These are phyloP conservation scores for Euphrasia arctica DNA, from an alignment of 305 asterid genomes.

Conservation along the genomic window DNA sequence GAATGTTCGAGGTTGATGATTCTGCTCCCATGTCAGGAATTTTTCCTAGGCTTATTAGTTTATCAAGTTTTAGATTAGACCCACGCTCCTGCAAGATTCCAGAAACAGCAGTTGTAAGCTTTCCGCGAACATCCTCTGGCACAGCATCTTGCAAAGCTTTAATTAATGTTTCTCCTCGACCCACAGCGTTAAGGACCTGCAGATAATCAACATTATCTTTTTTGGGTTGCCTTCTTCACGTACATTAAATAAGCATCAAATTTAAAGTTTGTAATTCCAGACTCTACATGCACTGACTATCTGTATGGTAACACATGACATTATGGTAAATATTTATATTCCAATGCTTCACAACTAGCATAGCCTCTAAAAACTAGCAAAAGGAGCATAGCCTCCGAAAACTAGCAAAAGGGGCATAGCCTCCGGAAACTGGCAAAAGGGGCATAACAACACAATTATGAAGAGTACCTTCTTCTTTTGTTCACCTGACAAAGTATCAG, in stretches of 20 bases:
- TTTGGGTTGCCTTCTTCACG: constrained; percentile 7
- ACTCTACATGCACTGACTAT: constrained; percentile 4
- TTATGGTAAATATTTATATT: neutral
- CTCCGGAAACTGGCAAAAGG: constrained; percentile 22
- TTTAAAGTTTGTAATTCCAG: constrained; percentile 20
- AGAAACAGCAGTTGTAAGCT: constrained; percentile 73
- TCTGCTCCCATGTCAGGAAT: constrained; percentile 44
- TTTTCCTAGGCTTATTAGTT: constrained; percentile 40
- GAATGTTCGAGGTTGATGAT: constrained; percentile 37
- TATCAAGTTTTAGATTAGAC: constrained; percentile 54
- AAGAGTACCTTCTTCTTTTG: constrained; percentile 73
- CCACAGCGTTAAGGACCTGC: constrained; percentile 91
- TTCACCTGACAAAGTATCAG: constrained; percentile 67
- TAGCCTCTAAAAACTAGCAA: constrained; percentile 23
- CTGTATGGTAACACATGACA: neutral
- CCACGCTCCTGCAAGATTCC: constrained; percentile 58
- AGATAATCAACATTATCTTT: constrained; percentile 23
- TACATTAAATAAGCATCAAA: constrained; percentile 10
- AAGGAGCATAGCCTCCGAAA: constrained; percentile 10
- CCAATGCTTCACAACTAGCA: constrained; percentile 4
- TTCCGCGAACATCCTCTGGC: constrained; percentile 92
- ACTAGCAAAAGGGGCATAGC: constrained; percentile 21
- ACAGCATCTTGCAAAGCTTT: constrained; percentile 97
- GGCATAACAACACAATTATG: neutral
- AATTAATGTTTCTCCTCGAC: constrained; percentile 79